Conservation (phyloP, 441 rosid genomes). For the Populus hybrid region DNA sequence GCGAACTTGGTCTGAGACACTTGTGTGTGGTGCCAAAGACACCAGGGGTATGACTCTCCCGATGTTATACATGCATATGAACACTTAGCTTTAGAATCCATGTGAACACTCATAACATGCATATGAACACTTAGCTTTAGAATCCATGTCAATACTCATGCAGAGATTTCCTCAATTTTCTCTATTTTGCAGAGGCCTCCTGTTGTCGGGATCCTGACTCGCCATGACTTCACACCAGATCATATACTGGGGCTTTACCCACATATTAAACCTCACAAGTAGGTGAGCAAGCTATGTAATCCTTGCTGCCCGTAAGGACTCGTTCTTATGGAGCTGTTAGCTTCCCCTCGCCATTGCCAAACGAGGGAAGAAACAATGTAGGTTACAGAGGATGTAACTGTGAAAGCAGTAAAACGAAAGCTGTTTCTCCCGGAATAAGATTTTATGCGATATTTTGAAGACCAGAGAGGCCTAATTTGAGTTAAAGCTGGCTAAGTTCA, state of each 20-base stretch:
- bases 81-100: too few relatives aligned
- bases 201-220: slow-evolving; percentile 72
- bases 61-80: neutral
- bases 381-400: neutral
- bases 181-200: slow-evolving; percentile 58
- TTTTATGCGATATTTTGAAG: neutral
- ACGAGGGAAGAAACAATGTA: neutral
- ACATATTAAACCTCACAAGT: slow-evolving; percentile 42
- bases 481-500: neutral
- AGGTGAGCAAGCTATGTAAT: slow-evolving; percentile 4
- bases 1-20: slow-evolving; percentile 51
- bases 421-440: neutral
- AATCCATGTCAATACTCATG: neutral
- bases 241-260: slow-evolving; percentile 75
- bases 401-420: neutral
- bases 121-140: too few relatives aligned
- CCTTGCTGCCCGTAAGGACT: neutral
- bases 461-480: neutral
- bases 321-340: neutral
- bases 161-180: too few relatives aligned
- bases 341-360: neutral
- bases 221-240: slow-evolving; percentile 89
- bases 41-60: slow-evolving; percentile 32
- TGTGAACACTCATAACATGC: too few relatives aligned
- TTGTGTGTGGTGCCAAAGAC: slow-evolving; percentile 52